Conservation (phyloP, 2,329 filamentous ascomycete genomes). For the Colletotrichum phormii region DNA sequence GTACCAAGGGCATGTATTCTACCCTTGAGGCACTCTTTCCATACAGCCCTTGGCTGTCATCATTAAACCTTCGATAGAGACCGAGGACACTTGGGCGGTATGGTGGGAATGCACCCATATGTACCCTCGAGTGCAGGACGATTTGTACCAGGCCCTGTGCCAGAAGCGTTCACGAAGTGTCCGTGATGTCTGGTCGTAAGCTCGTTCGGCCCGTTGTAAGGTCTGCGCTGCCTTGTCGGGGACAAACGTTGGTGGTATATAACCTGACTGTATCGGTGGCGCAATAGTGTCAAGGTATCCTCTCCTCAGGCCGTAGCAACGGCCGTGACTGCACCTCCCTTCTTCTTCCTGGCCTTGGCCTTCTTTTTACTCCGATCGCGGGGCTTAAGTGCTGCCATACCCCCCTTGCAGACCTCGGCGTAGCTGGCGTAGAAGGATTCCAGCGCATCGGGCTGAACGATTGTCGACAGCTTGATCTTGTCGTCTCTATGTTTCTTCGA, state of each 20-base stretch:
- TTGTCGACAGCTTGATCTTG: constrained; percentile 83
- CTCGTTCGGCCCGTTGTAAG: background rate
- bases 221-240: background rate
- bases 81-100: background rate
- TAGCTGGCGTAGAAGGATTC: constrained; percentile 87
- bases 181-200: background rate
- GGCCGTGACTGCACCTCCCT: constrained; percentile 42
- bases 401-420: constrained; percentile 89
- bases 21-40: background rate
- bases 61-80: background rate
- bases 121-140: background rate
- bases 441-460: constrained; percentile 81
- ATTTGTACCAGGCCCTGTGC: background rate
- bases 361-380: constrained; percentile 90
- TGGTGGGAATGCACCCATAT: background rate
- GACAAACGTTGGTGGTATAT: background rate
- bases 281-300: background rate
- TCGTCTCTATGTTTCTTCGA: constrained; percentile 65
- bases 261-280: background rate
- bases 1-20: background rate
- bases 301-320: background rate
- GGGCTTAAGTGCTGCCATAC: constrained; percentile 92
- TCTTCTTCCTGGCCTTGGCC: constrained; percentile 81
- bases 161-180: background rate
- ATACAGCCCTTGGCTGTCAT: background rate